Conservation (phyloP, 805 yeast genomes). For the Ogataea pilisensis region DNA sequence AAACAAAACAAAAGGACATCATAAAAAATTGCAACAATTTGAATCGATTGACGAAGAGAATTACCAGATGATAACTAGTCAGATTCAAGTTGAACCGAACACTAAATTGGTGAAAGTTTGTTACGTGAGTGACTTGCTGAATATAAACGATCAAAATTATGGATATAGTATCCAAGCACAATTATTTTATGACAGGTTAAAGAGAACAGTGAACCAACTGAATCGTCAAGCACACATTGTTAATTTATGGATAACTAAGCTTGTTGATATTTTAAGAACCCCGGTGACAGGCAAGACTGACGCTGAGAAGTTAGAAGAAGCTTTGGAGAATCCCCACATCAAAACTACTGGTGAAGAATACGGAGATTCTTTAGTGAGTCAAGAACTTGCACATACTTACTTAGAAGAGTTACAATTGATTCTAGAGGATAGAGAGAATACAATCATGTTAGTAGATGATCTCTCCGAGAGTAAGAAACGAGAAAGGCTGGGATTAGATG, state of each 20-base stretch:
- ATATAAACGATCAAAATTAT: constrained; percentile 6
- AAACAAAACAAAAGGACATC: constrained; percentile 1
- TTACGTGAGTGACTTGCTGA: not conserved
- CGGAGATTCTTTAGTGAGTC: constrained; percentile 65
- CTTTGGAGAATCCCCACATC: constrained; percentile 7
- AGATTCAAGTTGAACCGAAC: not conserved
- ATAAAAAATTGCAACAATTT: not conserved
- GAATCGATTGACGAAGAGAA: not conserved
- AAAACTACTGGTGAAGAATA: constrained; percentile 69
- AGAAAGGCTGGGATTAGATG: not conserved
- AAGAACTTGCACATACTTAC: constrained; percentile 61
- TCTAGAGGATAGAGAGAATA: constrained; percentile 40
- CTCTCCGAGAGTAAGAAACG: constrained; percentile 7
- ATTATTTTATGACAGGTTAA: constrained; percentile 25
- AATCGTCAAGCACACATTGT: constrained; percentile 49
- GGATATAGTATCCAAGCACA: constrained; percentile 18
- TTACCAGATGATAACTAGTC: not conserved
- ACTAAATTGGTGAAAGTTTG: constrained; percentile 7
- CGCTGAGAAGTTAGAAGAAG: constrained; percentile 9
- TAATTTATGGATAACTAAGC: constrained; percentile 46
- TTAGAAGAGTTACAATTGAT: constrained; percentile 50
- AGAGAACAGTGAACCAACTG: constrained; percentile 31
- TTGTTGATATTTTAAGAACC: constrained; percentile 40
- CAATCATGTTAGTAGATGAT: constrained; percentile 29
- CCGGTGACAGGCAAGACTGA: constrained; percentile 34